Base-by-base conservation (phyloP, 2,329 filamentous ascomycete genomes). In the Graphilbum sp. region DNA sequence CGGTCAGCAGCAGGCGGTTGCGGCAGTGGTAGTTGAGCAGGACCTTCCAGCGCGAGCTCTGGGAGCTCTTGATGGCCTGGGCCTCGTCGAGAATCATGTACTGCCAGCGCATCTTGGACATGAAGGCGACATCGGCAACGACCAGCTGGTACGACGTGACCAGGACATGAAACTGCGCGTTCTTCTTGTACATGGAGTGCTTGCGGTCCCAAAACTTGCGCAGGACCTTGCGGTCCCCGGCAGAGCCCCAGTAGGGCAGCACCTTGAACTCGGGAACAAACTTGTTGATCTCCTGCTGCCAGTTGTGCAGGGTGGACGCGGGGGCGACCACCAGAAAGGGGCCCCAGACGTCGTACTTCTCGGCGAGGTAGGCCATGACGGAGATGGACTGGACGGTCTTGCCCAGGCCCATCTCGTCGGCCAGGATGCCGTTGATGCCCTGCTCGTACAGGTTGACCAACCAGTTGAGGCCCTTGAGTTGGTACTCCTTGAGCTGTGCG, bases 21-120 rank as follows among this genome's bases (percentile, higher is more conserved):
- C 90, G 81, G 61, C 88, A 96, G 55, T 92, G 83, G 67, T 96
- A 96, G 36, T 80, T 81, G 34, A 98, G 67, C 46, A 98, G 60
- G 47, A 81, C 87, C 70, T 96, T 98, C 90, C 90, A 98, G 53
- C 90, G 75, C 15, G 87, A 94, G 63, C 86, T 95, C 51, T 83
- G 76, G 1, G 90, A 95, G 44, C 87, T 95, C 66, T 98, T 98
- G 74, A 98, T 96, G 47, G 90, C 90, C 55, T 98, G 90, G 2
- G 90, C 90, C 59, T 98, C 90, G 50, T 98, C 90, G 31, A 98
- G 72, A 57, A 98, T 95, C 90, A 98, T 98, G 64, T 98, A 96
- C 61, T 96, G 90, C 90, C 90, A 98, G 50, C 82, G 82, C 69
- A 98, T 90, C 66, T 96, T 96, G 60, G 95, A 88, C 64, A 98